These are phyloP conservation scores for Thermothielavioides terrestris DNA, from an alignment of 495 filamentous ascomycete genomes.

Conservation along the genomic window DNA sequence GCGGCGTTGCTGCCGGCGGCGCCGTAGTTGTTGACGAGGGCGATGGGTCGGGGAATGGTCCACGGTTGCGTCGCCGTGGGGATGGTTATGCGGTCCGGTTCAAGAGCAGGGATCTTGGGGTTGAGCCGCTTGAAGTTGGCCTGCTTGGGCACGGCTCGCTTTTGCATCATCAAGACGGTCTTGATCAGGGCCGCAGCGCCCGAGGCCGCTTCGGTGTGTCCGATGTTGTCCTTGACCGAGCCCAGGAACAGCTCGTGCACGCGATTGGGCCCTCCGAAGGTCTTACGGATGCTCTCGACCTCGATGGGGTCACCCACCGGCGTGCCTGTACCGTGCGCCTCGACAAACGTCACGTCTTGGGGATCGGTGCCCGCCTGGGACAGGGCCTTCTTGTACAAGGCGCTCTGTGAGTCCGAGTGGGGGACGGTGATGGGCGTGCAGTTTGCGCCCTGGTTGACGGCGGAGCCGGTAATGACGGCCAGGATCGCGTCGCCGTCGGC, in stretches of 20 bases:
- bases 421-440: constrained; percentile 44
- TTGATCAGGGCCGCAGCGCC: constrained; percentile 49
- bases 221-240: constrained; percentile 50
- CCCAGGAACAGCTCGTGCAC: constrained; percentile 38
- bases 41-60: constrained; percentile 32
- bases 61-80: constrained; percentile 21
- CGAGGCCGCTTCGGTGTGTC: constrained; percentile 44
- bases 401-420: constrained; percentile 38
- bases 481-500: constrained; percentile 45
- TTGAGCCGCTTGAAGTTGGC: constrained; percentile 43
- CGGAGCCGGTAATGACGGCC: constrained; percentile 46
- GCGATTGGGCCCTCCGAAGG: constrained; percentile 18
- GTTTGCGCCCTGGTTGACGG: constrained; percentile 46
- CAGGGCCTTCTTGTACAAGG: constrained; percentile 41
- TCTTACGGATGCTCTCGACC: constrained; percentile 21
- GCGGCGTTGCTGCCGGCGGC: constrained; percentile 43
- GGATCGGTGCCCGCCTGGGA: constrained; percentile 34
- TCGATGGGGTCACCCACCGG: constrained; percentile 30
- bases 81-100: constrained; percentile 22
- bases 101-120: constrained; percentile 27
- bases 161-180: constrained; percentile 38
- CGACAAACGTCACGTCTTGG: constrained; percentile 31
- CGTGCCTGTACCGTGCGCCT: constrained; percentile 26
- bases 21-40: constrained; percentile 47
- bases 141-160: constrained; percentile 33